A percentile compares a stretch with the other conserved stretches of the same genome.
phyloP scores from a whole-genome alignment of 2,329 filamentous ascomycete species.

The Aciculosporium take region DNA sequence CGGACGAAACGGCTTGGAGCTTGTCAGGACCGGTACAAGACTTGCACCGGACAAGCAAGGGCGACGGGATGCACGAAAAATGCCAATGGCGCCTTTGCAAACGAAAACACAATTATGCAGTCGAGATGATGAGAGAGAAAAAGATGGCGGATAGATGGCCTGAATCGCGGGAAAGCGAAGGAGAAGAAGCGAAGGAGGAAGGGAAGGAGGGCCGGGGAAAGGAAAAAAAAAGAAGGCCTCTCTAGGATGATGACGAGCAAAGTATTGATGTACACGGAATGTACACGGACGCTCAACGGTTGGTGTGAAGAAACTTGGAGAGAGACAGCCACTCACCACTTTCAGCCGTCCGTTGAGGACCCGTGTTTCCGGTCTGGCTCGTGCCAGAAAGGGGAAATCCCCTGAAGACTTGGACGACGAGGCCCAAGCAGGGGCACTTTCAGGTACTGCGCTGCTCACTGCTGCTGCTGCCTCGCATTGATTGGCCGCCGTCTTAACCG shows the following conservation, averaged over 20 bases:
- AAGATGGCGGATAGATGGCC: constrained; percentile 6
- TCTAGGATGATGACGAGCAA: constrained; percentile 2
- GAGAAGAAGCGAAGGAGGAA: constrained; percentile 8
- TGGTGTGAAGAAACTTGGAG: background rate
- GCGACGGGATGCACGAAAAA: constrained; percentile 21
- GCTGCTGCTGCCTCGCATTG: too few relatives aligned
- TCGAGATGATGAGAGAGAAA: constrained; percentile 11
- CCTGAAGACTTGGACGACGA: too few relatives aligned
- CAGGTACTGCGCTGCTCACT: too few relatives aligned
- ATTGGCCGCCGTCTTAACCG: too few relatives aligned
- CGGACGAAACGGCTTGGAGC: background rate
- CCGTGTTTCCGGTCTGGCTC: constrained; percentile 9
- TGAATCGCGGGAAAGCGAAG: constrained; percentile 12
- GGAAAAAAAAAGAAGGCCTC: background rate
- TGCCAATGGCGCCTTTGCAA: constrained; percentile 1
- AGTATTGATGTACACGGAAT: too few relatives aligned
- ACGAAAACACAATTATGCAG: background rate
- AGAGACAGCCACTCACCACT: background rate
- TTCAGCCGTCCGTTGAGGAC: constrained; percentile 1
- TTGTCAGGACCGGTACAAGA: constrained; percentile 1
- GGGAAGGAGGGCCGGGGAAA: constrained; percentile 7
- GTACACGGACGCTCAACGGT: background rate
- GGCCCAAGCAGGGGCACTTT: background rate
- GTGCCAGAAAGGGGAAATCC: constrained; percentile 20
- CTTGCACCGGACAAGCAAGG: constrained; percentile 14